Base-by-base conservation (phyloP, 2,329 filamentous ascomycete species). In the Cladosporium halotolerans region DNA sequence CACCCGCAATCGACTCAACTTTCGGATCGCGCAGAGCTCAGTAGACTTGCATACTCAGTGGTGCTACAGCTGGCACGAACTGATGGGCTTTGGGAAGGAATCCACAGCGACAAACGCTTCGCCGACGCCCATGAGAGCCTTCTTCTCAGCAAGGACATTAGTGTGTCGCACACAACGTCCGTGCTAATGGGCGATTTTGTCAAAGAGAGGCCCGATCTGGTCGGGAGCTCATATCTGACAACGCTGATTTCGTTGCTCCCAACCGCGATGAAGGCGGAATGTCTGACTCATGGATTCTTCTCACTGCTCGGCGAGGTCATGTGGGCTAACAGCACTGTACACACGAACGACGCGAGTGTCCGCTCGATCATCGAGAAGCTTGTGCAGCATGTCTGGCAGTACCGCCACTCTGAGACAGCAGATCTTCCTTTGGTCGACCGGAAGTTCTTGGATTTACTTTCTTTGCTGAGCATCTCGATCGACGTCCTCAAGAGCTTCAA, bases 31-130 rank as follows among this genome's bases (percentile, higher is more conserved):
- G 51, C 51, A 9, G 34, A 47, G 5, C 16, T 53, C 13, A 42
- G 33, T 13, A 53, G 34, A 39, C 51, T 53, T n/a, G 51, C 44
- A 9, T 53, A 53, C 13, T 41, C 43, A 7, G 51, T 47, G 9
- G 10, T 53, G 10, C 31, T 53, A 19, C 51, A 53, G 34, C 18
- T 53, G 36, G 51, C 44, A 9, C 23, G 51, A 13, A 53, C 51
- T 3, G 51, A 53, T 28, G 45, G 19, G 3, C 18, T 53, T 1
- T 53, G 51, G 51, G 36, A 33, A 3, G 33, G 47, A 10, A 47
- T 73, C 65, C 36, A 71, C 64, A n/a, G 67, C 64, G n/a, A 65
- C 66, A 54, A 72, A 68, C 14, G 70, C 55, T 57, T 71, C 62
- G 33, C 66, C 60, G 52, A 72, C 57, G 52, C 75, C 63, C 72